A percentile compares a stretch with the other conserved stretches of the same genome.
These are phyloP conservation scores for Apophysomyces ossiformis DNA, from an alignment of 371 early-diverging fungal genomes.

Conservation along the genomic window DNA sequence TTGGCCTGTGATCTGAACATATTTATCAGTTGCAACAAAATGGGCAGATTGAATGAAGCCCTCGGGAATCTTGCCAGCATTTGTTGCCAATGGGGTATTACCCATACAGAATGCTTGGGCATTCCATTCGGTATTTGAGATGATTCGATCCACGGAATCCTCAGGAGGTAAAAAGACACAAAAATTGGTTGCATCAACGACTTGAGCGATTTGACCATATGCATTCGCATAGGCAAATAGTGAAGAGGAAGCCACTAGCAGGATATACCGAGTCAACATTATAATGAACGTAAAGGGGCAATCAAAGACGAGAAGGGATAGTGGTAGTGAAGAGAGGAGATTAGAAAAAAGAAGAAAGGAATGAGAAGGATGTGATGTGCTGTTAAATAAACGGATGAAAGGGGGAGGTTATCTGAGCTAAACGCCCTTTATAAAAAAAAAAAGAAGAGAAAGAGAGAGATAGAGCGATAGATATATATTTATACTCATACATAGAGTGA, in stretches of 20 bases:
- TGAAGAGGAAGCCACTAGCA: slow-evolving; percentile 2
- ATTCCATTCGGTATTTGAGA: slow-evolving; percentile 51
- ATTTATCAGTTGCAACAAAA: slow-evolving; percentile 42
- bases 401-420: slow-evolving; percentile 10
- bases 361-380: not conserved
- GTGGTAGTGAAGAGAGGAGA: slow-evolving; percentile 2
- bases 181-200: slow-evolving; percentile 49
- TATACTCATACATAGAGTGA: not conserved
- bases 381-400: slow-evolving; percentile 8
- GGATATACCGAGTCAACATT: not conserved
- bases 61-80: slow-evolving; percentile 45
- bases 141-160: slow-evolving; percentile 40
- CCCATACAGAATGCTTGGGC: slow-evolving; percentile 59
- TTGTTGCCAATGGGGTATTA: slow-evolving; percentile 42
- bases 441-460: no score
- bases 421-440: not conserved
- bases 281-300: slow-evolving; percentile 10
- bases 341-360: slow-evolving; percentile 5
- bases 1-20: slow-evolving; percentile 62
- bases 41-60: slow-evolving; percentile 61
- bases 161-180: slow-evolving; percentile 61
- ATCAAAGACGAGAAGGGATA: not conserved
- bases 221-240: slow-evolving; percentile 15
- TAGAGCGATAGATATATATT: no score
- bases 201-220: slow-evolving; percentile 34